phyloP scores from a whole-genome alignment of 2,329 filamentous ascomycete genomes.

The Fusarium equiseti region DNA sequence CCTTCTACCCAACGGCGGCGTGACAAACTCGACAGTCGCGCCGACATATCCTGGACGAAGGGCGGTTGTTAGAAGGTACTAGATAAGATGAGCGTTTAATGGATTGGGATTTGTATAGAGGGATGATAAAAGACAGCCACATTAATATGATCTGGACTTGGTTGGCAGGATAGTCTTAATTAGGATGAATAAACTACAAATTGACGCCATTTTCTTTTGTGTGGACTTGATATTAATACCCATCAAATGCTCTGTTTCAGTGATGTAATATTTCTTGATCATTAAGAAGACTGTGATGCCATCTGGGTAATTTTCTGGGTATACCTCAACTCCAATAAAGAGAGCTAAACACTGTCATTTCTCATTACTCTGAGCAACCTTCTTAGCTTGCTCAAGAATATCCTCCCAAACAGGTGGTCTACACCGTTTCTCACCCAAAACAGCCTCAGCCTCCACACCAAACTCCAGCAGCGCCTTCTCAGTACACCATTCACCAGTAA shows the following conservation, averaged over 20 bases:
- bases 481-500: conserved; percentile 65
- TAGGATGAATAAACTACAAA: conserved; percentile 21
- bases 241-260: too few relatives aligned
- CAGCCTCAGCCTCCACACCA: conserved; percentile 59
- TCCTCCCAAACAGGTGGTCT: conserved; percentile 36
- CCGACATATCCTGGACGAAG: conserved; percentile 18
- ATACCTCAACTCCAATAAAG: not conserved
- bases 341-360: not conserved
- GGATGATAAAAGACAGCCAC: conserved; percentile 1
- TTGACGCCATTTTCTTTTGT: not conserved
- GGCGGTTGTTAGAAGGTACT: conserved; percentile 27
- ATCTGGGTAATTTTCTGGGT: not conserved
- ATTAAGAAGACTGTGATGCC: too few relatives aligned
- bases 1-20: conserved; percentile 14
- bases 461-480: conserved; percentile 63
- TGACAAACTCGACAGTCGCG: not conserved
- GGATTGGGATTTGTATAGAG: not conserved
- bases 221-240: too few relatives aligned
- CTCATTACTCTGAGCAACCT: not conserved
- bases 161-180: conserved; percentile 19
- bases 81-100: not conserved
- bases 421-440: conserved; percentile 42
- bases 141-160: conserved; percentile 25
- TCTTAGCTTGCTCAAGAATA: conserved; percentile 14
- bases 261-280: too few relatives aligned